phyloP scores from a whole-genome alignment of 805 yeast genomes.

The Zygotorulaspora florentina region DNA sequence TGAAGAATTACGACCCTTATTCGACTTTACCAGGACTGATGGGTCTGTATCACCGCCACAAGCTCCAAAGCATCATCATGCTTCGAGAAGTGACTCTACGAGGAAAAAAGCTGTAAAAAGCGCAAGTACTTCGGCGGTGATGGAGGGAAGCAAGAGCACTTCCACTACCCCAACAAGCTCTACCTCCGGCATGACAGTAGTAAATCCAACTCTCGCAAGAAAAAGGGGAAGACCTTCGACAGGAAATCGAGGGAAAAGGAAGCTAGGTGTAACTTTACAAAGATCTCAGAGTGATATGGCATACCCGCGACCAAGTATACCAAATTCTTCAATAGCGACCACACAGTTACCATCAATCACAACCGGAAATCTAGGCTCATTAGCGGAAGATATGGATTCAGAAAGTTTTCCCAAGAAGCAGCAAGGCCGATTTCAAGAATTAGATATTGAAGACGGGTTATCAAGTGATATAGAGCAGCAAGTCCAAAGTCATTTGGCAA shows the following conservation, averaged over 20 bases:
- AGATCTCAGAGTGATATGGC: conserved; percentile 32
- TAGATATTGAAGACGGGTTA: conserved; percentile 36
- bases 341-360: conserved; percentile 24
- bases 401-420: conserved; percentile 8
- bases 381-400: conserved; percentile 10
- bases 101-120: conserved; percentile 28
- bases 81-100: conserved; percentile 44
- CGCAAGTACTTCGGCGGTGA: conserved; percentile 16
- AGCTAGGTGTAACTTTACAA: conserved; percentile 20
- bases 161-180: conserved; percentile 12
- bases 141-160: conserved; percentile 14
- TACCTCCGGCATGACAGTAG: conserved; percentile 6
- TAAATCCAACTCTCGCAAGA: conserved; percentile 21
- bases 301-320: conserved; percentile 27
- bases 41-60: conserved; percentile 53
- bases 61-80: conserved; percentile 64
- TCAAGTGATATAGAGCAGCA: conserved; percentile 36
- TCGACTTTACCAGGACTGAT: conserved; percentile 52
- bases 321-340: conserved; percentile 23
- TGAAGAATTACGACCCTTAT: conserved; percentile 58
- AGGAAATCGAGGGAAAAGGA: conserved; percentile 19
- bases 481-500: conserved; percentile 3
- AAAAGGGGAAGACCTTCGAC: conserved; percentile 34
- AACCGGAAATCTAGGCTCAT: conserved; percentile 10
- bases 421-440: conserved; percentile 28